Conservation (phyloP, 2,329 filamentous ascomycete species). For the Ceratocystis ficicola region DNA sequence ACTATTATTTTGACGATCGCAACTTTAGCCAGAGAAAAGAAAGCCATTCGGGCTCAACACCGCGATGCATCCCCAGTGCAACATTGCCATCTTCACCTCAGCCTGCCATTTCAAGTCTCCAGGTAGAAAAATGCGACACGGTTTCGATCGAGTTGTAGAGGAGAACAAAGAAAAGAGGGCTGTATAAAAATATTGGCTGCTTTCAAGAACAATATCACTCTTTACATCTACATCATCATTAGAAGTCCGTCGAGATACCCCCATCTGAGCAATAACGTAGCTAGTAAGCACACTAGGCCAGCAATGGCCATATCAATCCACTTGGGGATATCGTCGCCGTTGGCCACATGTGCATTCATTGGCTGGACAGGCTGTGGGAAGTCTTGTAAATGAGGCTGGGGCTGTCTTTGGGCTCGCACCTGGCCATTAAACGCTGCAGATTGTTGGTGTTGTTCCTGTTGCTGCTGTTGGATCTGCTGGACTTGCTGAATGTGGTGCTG, state of each 20-base stretch:
- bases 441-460: constrained; percentile 6
- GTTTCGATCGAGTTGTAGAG: neutral
- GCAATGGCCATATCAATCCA: constrained; percentile 78
- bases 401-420: neutral
- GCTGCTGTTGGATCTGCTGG: neutral
- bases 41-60: neutral
- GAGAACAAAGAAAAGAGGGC: neutral
- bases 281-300: constrained; percentile 55
- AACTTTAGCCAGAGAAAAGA: constrained; percentile 18
- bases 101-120: neutral
- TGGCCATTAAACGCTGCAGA: neutral
- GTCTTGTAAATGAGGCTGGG: neutral
- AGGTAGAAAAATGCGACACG: neutral
- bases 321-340: constrained; percentile 43
- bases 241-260: constrained; percentile 15
- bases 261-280: constrained; percentile 52
- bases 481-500: constrained; percentile 17
- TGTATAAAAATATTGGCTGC: neutral
- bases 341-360: constrained; percentile 24
- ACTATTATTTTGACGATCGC: constrained; percentile 28
- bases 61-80: neutral
- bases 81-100: neutral
- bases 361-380: neutral
- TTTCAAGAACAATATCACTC: neutral
- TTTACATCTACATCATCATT: neutral